Base-by-base conservation (phyloP, 805 yeast species). In the Candida takata region DNA sequence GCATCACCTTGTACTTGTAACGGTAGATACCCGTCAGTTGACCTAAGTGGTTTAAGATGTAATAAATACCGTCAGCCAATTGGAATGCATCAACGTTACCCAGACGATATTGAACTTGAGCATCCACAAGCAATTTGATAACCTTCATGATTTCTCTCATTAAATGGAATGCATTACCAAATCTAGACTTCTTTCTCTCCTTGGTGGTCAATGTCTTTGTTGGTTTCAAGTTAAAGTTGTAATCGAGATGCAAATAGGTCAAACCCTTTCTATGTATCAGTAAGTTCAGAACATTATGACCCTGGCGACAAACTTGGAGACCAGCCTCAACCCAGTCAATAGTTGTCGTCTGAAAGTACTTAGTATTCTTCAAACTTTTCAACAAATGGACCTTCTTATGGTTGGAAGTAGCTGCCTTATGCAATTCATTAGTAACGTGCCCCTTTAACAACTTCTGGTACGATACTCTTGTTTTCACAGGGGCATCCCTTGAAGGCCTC, bases 271-370 rank as follows among this genome's bases (percentile, higher is more conserved):
- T 74, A 57, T 92, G 97, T 34, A 92, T 86, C 45, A 92, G 65
- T 24, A 92, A 62, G 57, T 87, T 88, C 31, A 92, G 68, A 95
- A 90, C 88, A 49, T 86, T 90, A 58, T 80, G 84, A 3, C 98
- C 98, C 59, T 92, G 99, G 26, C 77, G 73, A 52, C 95, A 84
- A 3, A 92, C 77, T 60, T 92, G 97, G 38, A 92, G 64, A 20
- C 97, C 98, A 1, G 97, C 98, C 57, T 92, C 99, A 3, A 90
- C 92, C 99, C 99, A 92, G 58, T 92, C 98, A 33, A 92, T 79
- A 0, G 88, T 71, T 0, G 98, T 90, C 49, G 84, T 80, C 53
- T 86, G 95, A 60, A 92, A 92, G 56, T 75, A 92, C 51, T 85
- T 88, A 0, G 98, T 92, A 31, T 71, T 67, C 39, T 77, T 75